These are phyloP conservation scores for Colletotrichum sp. DNA, from an alignment of 2,329 filamentous ascomycete species.

Conservation along the genomic window DNA sequence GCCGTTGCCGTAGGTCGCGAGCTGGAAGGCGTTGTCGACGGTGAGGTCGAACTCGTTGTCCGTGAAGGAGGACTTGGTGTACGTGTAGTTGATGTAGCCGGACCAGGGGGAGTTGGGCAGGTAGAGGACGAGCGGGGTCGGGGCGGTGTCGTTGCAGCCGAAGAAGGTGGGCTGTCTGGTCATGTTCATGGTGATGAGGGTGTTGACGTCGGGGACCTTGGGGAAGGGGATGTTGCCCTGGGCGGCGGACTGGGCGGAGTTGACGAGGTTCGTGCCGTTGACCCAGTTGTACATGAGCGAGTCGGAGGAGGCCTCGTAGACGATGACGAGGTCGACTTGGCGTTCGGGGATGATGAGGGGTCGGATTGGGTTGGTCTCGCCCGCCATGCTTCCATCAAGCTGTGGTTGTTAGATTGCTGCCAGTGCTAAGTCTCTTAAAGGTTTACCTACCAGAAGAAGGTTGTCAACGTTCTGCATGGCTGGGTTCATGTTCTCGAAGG, in stretches of 20 bases:
- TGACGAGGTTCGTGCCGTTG: constrained; percentile 31
- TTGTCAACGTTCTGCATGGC: constrained; percentile 28
- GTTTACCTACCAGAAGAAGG: constrained; percentile 31
- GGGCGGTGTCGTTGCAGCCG: constrained; percentile 26
- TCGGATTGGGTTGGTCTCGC: constrained; percentile 33
- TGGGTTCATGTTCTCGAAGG: constrained; percentile 31
- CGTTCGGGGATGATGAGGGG: constrained; percentile 31
- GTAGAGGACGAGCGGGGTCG: constrained; percentile 30
- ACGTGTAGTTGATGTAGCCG: constrained; percentile 31
- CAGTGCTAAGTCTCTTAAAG: not conserved
- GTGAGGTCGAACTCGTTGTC: constrained; percentile 26
- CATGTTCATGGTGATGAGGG: constrained; percentile 28
- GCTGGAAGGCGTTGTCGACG: constrained; percentile 74
- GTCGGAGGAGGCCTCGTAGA: constrained; percentile 34
- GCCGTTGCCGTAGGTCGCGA: constrained; percentile 78
- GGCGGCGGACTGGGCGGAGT: constrained; percentile 18
- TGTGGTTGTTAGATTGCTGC: not conserved
- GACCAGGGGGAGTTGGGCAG: constrained; percentile 33
- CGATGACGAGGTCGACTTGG: constrained; percentile 31
- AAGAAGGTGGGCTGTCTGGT: constrained; percentile 32
- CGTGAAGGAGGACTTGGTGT: constrained; percentile 26
- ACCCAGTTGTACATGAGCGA: constrained; percentile 26
- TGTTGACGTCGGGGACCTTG: constrained; percentile 28
- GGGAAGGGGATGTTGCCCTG: constrained; percentile 31
- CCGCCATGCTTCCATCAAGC: constrained; percentile 34